A percentile compares a stretch with the other conserved stretches of the same genome.
Evolutionary conservation across 78 protist species (phyloP).

Genomic region (Trichosphaerium sp.): DNA sequence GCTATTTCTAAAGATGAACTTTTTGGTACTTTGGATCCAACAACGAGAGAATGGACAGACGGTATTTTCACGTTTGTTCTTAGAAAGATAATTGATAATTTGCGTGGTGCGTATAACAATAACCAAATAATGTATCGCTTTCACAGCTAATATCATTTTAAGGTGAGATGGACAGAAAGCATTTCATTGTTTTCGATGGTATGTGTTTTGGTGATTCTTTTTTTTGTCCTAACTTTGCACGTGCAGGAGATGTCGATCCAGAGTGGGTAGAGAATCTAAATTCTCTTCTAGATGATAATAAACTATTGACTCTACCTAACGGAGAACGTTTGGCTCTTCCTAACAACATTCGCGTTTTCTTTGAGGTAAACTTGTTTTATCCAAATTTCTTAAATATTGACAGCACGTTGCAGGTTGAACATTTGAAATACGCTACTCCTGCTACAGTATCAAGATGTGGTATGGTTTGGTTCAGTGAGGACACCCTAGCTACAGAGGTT

Average conservation of each 20-base stretch:
- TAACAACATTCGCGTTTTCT: conserved; percentile 78
- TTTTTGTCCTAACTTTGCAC: too few species aligned
- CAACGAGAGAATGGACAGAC: conserved; percentile 98
- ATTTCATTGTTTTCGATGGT: conserved; percentile 97
- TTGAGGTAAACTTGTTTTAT: too few species aligned
- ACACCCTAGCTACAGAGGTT: conserved; percentile 55
- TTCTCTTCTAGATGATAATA: conserved; percentile 95
- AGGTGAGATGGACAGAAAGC: conserved; percentile 61
- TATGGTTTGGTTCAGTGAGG: conserved; percentile 95
- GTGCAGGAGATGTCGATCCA: conserved; percentile 99
- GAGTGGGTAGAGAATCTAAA: conserved; percentile 98
- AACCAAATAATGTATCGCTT: too few species aligned
- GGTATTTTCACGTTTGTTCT: conserved; percentile 89
- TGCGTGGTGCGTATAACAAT: too few species aligned
- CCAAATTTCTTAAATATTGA: too few species aligned
- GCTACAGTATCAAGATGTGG: conserved; percentile 98
- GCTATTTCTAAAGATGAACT: conserved; percentile 87
- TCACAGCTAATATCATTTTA: too few species aligned
- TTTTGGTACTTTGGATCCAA: conserved; percentile 86
- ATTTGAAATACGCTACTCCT: conserved; percentile 89
- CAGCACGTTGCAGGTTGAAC: too few species aligned
- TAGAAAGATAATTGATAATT: conserved; percentile 71
- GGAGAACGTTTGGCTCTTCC: conserved; percentile 96
- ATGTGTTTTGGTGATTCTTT: too few species aligned
- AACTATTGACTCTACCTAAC: conserved; percentile 92